These are phyloP conservation scores for Porogramme epimiltina DNA, from an alignment of 1,284 basidiomycete species.

Conservation along the genomic window DNA sequence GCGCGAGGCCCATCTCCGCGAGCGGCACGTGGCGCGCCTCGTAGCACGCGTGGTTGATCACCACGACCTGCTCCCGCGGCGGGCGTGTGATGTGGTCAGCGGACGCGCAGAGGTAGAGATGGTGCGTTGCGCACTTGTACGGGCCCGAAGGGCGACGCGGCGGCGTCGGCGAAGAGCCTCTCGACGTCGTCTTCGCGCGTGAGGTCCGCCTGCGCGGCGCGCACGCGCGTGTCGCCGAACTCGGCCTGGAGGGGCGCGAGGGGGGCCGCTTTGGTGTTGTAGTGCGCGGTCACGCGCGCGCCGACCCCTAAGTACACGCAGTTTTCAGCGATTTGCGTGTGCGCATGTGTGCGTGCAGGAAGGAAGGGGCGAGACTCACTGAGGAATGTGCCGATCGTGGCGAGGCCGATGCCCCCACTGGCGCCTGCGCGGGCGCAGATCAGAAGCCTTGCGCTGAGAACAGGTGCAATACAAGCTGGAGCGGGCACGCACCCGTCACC, in stretches of 20 bases:
- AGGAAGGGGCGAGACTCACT: constrained; percentile 31
- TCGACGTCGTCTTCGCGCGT: constrained; percentile 54
- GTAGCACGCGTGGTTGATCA: constrained; percentile 71
- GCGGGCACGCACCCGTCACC: constrained; percentile 32
- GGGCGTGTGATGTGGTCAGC: too few species aligned
- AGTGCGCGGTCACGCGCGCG: constrained; percentile 74
- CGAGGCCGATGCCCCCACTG: constrained; percentile 41
- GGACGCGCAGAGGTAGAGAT: too few species aligned
- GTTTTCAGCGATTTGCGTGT: constrained; percentile 5
- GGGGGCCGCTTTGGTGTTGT: constrained; percentile 54
- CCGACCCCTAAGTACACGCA: too few species aligned
- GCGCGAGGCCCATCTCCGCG: constrained; percentile 60
- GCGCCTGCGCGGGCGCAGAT: constrained; percentile 29
- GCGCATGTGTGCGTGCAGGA: background rate
- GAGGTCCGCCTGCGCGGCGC: constrained; percentile 58
- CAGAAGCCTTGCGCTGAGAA: too few species aligned
- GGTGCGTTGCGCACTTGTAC: too few species aligned
- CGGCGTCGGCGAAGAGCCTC: constrained; percentile 42
- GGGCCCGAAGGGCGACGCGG: constrained; percentile 40
- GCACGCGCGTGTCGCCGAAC: constrained; percentile 39
- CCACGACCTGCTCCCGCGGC: constrained; percentile 53
- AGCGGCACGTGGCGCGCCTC: constrained; percentile 48
- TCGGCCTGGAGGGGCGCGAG: constrained; percentile 45
- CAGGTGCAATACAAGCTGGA: too few species aligned
- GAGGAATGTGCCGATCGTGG: constrained; percentile 41